These are phyloP conservation scores for Hemileccinum rubropunctum DNA, from an alignment of 768 basidiomycete genomes.

Conservation along the genomic window DNA sequence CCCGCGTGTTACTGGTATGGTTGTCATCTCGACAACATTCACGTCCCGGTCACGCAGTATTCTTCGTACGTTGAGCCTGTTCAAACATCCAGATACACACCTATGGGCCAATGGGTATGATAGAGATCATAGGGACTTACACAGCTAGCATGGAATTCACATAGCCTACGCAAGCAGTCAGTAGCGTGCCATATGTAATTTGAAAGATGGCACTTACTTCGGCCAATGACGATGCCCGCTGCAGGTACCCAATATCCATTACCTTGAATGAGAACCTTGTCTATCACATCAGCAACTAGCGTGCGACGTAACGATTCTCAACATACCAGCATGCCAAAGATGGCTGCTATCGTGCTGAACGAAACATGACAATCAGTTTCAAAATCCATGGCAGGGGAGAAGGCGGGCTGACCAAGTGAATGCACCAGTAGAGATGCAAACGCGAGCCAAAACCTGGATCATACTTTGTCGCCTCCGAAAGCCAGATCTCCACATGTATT, in stretches of 20 bases:
- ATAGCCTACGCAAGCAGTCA: slow-evolving; percentile 6
- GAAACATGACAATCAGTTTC: neutral
- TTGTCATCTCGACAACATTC: neutral
- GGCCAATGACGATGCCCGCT: neutral
- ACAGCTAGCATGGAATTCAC: slow-evolving; percentile 16
- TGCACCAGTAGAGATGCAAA: slow-evolving; percentile 10
- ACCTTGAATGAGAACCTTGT: slow-evolving; percentile 5
- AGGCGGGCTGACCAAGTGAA: slow-evolving; percentile 8
- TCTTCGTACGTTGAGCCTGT: slow-evolving; percentile 13
- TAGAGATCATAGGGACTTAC: neutral
- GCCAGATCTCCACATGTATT: slow-evolving; percentile 18
- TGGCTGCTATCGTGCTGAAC: neutral
- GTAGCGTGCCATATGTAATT: neutral
- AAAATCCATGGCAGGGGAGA: too few relatives aligned
- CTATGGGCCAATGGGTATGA: neutral
- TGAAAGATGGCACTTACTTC: slow-evolving; percentile 1
- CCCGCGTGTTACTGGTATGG: neutral
- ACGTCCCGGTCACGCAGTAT: slow-evolving; percentile 4
- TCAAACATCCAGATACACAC: neutral
- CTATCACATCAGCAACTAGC: neutral
- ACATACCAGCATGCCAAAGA: slow-evolving; percentile 5
- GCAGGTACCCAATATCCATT: neutral
- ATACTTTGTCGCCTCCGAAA: slow-evolving; percentile 6
- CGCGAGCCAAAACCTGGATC: slow-evolving; percentile 8
- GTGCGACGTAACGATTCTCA: too few relatives aligned